phyloP scores from a whole-genome alignment of 1,139 yeast genomes.

The Geotrichum armillariae region DNA sequence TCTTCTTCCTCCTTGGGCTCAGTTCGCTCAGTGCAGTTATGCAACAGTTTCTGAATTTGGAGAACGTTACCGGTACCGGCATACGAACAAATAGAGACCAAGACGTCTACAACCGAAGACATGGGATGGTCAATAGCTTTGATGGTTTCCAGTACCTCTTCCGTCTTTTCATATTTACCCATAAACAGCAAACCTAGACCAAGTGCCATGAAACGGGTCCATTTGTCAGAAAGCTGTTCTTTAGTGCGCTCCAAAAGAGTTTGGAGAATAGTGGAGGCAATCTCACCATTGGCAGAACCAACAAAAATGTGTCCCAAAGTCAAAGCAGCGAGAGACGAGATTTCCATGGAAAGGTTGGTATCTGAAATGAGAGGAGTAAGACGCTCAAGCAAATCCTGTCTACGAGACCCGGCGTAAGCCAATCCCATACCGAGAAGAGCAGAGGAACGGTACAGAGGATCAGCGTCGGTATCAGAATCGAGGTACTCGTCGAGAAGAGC shows the following conservation, averaged over 20 bases:
- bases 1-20: conserved; percentile 49
- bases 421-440: conserved; percentile 91
- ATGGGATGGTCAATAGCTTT: conserved; percentile 96
- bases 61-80: conserved; percentile 98
- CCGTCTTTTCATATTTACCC: conserved; percentile 95
- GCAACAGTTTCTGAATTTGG: conserved; percentile 87
- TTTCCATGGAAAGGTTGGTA: conserved; percentile 69
- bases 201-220: conserved; percentile 86
- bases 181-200: conserved; percentile 90
- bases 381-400: conserved; percentile 77
- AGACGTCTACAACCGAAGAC: conserved; percentile 81
- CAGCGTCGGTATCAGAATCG: conserved; percentile 40
- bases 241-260: conserved; percentile 84
- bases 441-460: conserved; percentile 59
- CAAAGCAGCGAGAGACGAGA: conserved; percentile 82
- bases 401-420: conserved; percentile 92
- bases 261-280: conserved; percentile 86
- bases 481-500: conserved; percentile 81
- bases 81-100: conserved; percentile 91
- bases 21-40: conserved; percentile 68
- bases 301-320: conserved; percentile 94
- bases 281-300: conserved; percentile 94
- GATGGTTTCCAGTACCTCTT: conserved; percentile 90
- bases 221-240: conserved; percentile 75
- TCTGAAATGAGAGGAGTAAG: conserved; percentile 89